phyloP scores from a whole-genome alignment of 2,329 filamentous ascomycete species.

The Talaromyces sp. region DNA sequence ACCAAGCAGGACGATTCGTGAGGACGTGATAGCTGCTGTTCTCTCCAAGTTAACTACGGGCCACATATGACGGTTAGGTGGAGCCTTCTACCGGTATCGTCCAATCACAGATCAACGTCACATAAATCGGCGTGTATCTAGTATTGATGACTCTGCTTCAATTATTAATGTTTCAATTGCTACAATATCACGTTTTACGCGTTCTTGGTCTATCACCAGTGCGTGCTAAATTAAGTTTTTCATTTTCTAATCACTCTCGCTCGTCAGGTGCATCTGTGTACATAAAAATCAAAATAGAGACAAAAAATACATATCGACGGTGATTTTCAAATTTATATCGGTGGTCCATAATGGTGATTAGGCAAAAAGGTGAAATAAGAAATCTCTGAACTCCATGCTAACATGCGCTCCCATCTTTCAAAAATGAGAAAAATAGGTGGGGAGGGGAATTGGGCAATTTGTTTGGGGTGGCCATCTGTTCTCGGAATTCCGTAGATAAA shows the following conservation, averaged over 20 bases:
- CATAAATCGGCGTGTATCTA: not conserved
- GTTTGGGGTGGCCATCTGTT: slow-evolving; percentile 13
- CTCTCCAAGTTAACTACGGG: not conserved
- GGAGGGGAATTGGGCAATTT: slow-evolving; percentile 7
- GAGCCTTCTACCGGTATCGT: not conserved
- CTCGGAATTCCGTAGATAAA: not conserved
- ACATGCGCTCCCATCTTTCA: slow-evolving; percentile 17
- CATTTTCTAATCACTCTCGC: slow-evolving; percentile 1
- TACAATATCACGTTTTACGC: not conserved
- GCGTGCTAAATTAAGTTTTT: not conserved
- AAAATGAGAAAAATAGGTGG: slow-evolving; percentile 17
- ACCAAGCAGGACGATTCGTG: not conserved
- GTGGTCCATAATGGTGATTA: slow-evolving; percentile 1
- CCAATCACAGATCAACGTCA: not conserved
- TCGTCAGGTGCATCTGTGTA: slow-evolving; percentile 9
- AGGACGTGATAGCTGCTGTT: not conserved
- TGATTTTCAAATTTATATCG: slow-evolving; percentile 4
- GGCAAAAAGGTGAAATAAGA: slow-evolving; percentile 5
- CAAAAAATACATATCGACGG: slow-evolving; percentile 9
- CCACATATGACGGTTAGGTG: slow-evolving; percentile 12
- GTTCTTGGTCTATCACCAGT: not conserved
- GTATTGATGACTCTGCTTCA: no score
- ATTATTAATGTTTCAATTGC: no score
- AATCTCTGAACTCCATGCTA: slow-evolving; percentile 21
- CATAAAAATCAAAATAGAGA: slow-evolving; percentile 8